Percentiles rank a stretch among this genome's conserved stretches.
Evolutionary conservation across 495 filamentous ascomycete species (phyloP).

Genomic region (Massariosphaeria phaeospora): DNA sequence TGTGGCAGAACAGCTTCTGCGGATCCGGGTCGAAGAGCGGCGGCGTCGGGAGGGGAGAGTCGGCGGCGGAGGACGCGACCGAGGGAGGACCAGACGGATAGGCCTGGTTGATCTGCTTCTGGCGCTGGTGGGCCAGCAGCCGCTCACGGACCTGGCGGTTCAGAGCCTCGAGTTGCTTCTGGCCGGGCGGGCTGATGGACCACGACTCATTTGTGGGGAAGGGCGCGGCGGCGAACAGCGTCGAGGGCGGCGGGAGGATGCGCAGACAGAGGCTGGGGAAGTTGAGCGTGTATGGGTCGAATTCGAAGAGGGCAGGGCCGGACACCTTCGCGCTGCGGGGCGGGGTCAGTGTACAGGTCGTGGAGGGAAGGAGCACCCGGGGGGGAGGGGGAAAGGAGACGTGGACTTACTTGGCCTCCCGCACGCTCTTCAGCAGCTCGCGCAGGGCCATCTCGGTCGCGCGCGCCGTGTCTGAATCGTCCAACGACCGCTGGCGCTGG

Average conservation of each 20-base stretch:
- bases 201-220: slow-evolving; percentile 68
- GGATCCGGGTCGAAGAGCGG: slow-evolving; percentile 39
- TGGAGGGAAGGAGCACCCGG: neutral
- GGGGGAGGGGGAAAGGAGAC: neutral
- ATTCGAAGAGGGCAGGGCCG: slow-evolving; percentile 55
- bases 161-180: slow-evolving; percentile 65
- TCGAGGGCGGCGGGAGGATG: slow-evolving; percentile 71
- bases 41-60: slow-evolving; percentile 29
- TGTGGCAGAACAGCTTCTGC: slow-evolving; percentile 59
- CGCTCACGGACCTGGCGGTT: slow-evolving; percentile 56
- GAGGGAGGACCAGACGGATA: slow-evolving; percentile 34
- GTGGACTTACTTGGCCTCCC: slow-evolving; percentile 71
- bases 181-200: slow-evolving; percentile 65
- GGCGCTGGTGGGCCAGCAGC: slow-evolving; percentile 22
- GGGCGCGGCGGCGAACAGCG: slow-evolving; percentile 62
- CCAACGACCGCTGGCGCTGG: slow-evolving; percentile 52
- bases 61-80: slow-evolving; percentile 4
- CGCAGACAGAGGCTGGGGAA: slow-evolving; percentile 78
- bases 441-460: slow-evolving; percentile 80
- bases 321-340: slow-evolving; percentile 12
- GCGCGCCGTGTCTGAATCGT: slow-evolving; percentile 64
- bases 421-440: slow-evolving; percentile 71
- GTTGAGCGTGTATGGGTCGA: slow-evolving; percentile 72
- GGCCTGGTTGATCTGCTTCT: slow-evolving; percentile 54
- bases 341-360: neutral